A percentile compares a stretch with the other conserved stretches of the same genome.
phyloP scores from a whole-genome alignment of 192 early-diverging fungal genomes.

The Podila minutissima region DNA sequence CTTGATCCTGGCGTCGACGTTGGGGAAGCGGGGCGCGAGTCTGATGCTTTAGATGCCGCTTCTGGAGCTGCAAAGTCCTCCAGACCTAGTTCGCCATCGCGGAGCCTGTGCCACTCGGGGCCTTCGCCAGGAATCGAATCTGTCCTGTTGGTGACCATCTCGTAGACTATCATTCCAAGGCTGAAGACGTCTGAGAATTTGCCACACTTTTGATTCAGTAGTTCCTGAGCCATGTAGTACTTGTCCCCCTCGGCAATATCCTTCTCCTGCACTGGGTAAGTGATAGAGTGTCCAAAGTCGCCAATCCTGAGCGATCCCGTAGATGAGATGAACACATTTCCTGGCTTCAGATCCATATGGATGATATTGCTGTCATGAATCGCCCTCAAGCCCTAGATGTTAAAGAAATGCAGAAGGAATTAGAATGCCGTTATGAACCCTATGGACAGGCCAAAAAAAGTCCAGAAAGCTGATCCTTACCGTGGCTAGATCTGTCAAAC shows the following conservation, averaged over 20 bases:
- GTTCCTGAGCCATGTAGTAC: constrained; percentile 91
- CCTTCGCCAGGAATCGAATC: constrained; percentile 93
- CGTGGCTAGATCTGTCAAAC: constrained; percentile 68
- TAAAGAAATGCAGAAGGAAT: background rate
- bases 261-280: constrained; percentile 62
- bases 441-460: background rate
- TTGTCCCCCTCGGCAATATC: constrained; percentile 91
- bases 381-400: constrained; percentile 66
- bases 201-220: constrained; percentile 74
- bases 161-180: constrained; percentile 89
- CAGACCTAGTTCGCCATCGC: constrained; percentile 70
- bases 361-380: constrained; percentile 77
- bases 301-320: constrained; percentile 82
- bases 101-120: constrained; percentile 84
- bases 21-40: background rate
- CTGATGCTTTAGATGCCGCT: background rate
- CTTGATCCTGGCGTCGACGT: background rate
- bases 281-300: constrained; percentile 89
- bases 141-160: constrained; percentile 75
- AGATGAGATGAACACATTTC: constrained; percentile 80
- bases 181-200: constrained; percentile 93
- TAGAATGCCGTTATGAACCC: background rate
- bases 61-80: constrained; percentile 51
- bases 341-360: constrained; percentile 94
- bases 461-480: constrained; percentile 28